Evolutionary conservation across 192 early-diverging fungal genomes (phyloP), one percentile per base, ranked within the genome.

Genomic region (Coemansia sp.): DNA sequence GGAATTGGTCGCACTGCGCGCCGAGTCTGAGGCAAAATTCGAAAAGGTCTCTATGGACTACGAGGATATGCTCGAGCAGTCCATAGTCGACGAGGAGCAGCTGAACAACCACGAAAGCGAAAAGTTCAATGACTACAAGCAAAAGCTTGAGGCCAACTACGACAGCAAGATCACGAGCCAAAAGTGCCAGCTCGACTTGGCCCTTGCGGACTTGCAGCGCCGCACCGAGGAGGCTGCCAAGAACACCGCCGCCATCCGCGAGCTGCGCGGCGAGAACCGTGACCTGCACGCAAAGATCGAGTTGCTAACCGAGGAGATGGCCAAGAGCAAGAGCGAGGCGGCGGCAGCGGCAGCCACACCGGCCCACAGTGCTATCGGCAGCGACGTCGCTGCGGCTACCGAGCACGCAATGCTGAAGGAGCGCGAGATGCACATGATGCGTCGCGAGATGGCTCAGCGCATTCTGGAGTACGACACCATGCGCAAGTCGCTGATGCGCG

Each of bases 401-500:
- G 72, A 78, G 67, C 76, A 83, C 39, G 76, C 76, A 2, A 72
- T 76, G 76, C 62, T 71, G 38, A 83, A 83, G 70, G 84, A 85
- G 67, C 84, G 84, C 66, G 84, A 85, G 56, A 85, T 85, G 75
- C 68, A 77, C 17, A 59, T 69, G 27, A 71, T 85, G 73, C 77
- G 80, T 32, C 76, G 77, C 70, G 73, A 79, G 19, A 83, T 85
- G 84, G 77, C 80, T 12, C 81, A 85, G 71, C 89, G 95, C 68
- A 87, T 98, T 58, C 82, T 89, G 20, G 96, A 99, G 60, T 98
- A 96, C 83, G 98, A 99, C 65, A 89, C 90, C 62, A 97, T 97
- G 95, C 97, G 97, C 84, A 96, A 98, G 89, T 94, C 92, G 41
- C 84, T 99, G 67, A 96, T 98, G 96, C 91, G 93, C 37, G 96